Conservation (phyloP, 768 basidiomycete genomes). For the Boletus tomentosulus region DNA sequence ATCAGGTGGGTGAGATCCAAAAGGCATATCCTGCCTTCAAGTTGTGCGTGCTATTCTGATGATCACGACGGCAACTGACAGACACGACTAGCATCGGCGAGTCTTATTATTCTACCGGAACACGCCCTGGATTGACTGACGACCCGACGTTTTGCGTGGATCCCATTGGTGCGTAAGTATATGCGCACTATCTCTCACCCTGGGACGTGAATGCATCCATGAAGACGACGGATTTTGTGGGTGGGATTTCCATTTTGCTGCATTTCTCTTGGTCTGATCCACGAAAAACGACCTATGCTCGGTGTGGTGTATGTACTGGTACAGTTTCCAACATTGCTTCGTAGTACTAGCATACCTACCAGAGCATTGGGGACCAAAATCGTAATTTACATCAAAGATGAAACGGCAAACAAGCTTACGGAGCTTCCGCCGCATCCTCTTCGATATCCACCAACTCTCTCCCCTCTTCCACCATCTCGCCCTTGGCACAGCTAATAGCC, state of each 20-base stretch:
- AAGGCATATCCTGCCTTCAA: conserved; percentile 68
- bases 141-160: too few species aligned
- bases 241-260: conserved; percentile 85
- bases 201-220: not conserved
- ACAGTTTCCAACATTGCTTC: too few species aligned
- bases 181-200: not conserved
- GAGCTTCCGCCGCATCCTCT: too few species aligned
- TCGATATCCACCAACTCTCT: conserved; percentile 71
- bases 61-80: not conserved
- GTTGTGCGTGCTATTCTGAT: conserved; percentile 57
- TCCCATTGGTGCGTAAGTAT: conserved; percentile 78
- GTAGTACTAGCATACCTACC: too few species aligned
- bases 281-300: conserved; percentile 74
- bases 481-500: conserved; percentile 71
- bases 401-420: too few species aligned
- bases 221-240: conserved; percentile 85
- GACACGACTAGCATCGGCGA: conserved; percentile 72
- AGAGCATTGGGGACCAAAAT: too few species aligned
- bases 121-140: conserved; percentile 67
- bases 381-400: too few species aligned
- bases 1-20: conserved; percentile 64
- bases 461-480: conserved; percentile 91
- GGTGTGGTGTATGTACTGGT: conserved; percentile 95
- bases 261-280: conserved; percentile 88
- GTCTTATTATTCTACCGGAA: conserved; percentile 75